These are phyloP conservation scores for Westerdykella aurantiaca DNA, from an alignment of 2,329 filamentous ascomycete species.

Conservation along the genomic window DNA sequence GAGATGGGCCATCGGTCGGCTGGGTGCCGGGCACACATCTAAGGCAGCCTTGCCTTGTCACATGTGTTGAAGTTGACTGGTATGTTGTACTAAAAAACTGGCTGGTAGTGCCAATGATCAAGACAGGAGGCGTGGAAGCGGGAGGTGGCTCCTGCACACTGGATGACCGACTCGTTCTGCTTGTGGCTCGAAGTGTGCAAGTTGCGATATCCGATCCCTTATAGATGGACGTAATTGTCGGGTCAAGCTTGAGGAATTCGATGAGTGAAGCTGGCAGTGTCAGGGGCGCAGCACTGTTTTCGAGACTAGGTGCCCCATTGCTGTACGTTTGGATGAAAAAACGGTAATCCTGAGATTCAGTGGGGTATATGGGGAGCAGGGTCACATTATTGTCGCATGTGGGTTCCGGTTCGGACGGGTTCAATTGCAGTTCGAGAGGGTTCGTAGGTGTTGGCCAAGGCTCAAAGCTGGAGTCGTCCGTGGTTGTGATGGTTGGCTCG, in stretches of 20 bases:
- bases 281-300: constrained; percentile 1
- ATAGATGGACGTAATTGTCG: constrained; percentile 15
- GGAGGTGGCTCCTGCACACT: neutral
- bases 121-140: neutral
- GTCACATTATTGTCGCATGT: constrained; percentile 6
- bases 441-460: constrained; percentile 2
- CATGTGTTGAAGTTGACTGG: constrained; percentile 20
- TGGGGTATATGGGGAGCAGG: constrained; percentile 15
- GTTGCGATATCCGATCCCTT: constrained; percentile 26
- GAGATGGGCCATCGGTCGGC: neutral
- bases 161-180: neutral
- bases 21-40: constrained; percentile 6
- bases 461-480: neutral
- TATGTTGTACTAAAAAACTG: constrained; percentile 25
- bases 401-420: constrained; percentile 3
- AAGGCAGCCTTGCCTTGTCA: constrained; percentile 24
- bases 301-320: neutral
- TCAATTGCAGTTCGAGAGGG: constrained; percentile 3
- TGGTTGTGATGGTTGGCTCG: neutral
- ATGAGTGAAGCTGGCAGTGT: constrained; percentile 19
- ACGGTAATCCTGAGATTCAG: constrained; percentile 18
- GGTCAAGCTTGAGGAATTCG: constrained; percentile 18
- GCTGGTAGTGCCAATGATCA: constrained; percentile 1
- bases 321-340: constrained; percentile 23
- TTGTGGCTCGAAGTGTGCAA: constrained; percentile 14